Conservation (phyloP, 2,329 filamentous ascomycete species). For the Cordyceps fumosorosea region DNA sequence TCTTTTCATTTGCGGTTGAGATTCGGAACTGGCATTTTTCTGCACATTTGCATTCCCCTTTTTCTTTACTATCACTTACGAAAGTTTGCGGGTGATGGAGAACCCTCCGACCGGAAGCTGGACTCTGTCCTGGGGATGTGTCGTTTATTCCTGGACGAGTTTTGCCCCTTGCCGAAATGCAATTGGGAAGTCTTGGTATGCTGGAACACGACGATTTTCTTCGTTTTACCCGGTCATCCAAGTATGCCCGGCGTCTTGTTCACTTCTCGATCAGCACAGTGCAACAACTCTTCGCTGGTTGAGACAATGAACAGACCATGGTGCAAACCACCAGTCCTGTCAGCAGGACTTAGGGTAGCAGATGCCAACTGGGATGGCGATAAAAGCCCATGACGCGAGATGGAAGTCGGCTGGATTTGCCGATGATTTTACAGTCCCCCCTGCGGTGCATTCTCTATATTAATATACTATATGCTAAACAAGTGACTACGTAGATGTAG, state of each 20-base stretch:
- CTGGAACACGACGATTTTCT: not conserved
- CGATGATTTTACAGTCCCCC: slow-evolving; percentile 13
- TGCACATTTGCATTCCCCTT: not conserved
- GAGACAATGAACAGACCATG: not conserved
- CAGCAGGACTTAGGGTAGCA: slow-evolving; percentile 13
- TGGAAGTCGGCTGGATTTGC: slow-evolving; percentile 14
- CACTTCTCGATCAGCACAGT: not conserved
- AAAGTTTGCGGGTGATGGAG: not conserved
- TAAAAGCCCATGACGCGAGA: slow-evolving; percentile 15
- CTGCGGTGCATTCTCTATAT: slow-evolving; percentile 10
- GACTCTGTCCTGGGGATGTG: not conserved
- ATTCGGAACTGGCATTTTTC: not conserved
- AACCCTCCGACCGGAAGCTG: not conserved
- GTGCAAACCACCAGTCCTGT: slow-evolving; percentile 3
- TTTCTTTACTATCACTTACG: not conserved
- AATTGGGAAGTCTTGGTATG: not conserved
- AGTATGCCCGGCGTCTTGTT: not conserved
- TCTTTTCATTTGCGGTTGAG: not conserved
- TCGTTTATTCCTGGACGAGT: not conserved
- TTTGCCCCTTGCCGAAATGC: not conserved
- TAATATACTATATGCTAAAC: slow-evolving; percentile 12
- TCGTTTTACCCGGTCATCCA: not conserved
- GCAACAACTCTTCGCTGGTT: not conserved
- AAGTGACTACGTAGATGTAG: slow-evolving; percentile 10
- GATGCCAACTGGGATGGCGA: slow-evolving; percentile 15